Evolutionary conservation across 2,329 filamentous ascomycete species (phyloP), one percentile per base, ranked within the genome.

Genomic region (Sodiomyces alkalinus): DNA sequence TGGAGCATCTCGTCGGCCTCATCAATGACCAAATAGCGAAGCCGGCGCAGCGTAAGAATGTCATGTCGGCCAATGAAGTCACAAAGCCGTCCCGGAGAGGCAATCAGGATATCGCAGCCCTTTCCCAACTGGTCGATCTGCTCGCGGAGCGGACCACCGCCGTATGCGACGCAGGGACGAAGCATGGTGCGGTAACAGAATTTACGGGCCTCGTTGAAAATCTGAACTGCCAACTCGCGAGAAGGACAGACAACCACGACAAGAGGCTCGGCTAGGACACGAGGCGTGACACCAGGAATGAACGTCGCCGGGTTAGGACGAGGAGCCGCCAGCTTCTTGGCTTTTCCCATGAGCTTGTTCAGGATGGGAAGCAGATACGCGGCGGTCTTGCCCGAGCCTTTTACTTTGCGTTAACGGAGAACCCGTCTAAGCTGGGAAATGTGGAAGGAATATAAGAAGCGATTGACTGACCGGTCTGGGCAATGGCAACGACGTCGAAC

Each of bases 341-440:
- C 83, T 56, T 96, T 96, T 16, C 90, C 90, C 83, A 96, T 94
- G 14, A 98, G 58, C 49, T 80, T 79, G 34, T 85, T 92, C 28
- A 96, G 46, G 34, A 92, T 80, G 0, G 90, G 90, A 31, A 94
- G 72, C 4, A 98, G 56, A 46, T 90, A 98, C 0, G 90, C 86
- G 0, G 80, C 87, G 0, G 90, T 98, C 62, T 98, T 98, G 29
- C 90, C 90, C 16, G 87, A 96, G 13, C 90, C 87, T 94, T n/a
- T n/a, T n/a, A n/a, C n/a, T n/a, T n/a, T n/a, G n/a, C n/a, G n/a
- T n/a, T n/a, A n/a, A n/a, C n/a, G n/a, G n/a, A n/a, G n/a, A n/a
- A n/a, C n/a, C n/a, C 28, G 9, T 17, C 15, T 14, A 27, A 5
- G 36, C 13, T 24, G 36, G 21, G 18, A 16, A 28, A 14, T 8